Percentiles rank a stretch among this genome's conserved stretches.
These are phyloP conservation scores for Arabis hirsuta DNA, from an alignment of 345 rosid genomes.

Conservation along the genomic window DNA sequence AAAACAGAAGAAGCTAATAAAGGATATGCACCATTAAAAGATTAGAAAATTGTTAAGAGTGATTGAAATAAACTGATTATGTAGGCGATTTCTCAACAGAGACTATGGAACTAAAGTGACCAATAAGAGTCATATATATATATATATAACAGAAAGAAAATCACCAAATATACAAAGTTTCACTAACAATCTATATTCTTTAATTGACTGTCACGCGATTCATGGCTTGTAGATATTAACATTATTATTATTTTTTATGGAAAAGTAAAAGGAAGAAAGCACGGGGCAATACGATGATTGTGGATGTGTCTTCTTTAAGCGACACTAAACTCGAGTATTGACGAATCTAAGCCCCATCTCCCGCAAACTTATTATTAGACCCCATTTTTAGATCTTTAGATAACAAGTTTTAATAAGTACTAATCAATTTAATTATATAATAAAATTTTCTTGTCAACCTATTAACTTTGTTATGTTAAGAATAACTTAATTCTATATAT, in stretches of 20 bases:
- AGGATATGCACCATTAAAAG: not conserved
- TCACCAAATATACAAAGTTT: not conserved
- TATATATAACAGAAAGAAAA: not conserved
- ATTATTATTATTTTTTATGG: not conserved
- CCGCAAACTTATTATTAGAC: conserved; percentile 13
- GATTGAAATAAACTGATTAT: not conserved
- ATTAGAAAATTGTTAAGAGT: not conserved
- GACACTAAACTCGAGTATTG: conserved; percentile 39
- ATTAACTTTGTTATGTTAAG: not conserved
- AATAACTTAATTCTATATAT: not conserved
- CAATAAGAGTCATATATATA: not conserved
- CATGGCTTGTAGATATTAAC: conserved; percentile 5
- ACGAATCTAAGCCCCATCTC: conserved; percentile 32
- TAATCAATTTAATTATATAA: too few species aligned
- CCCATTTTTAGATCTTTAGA: not conserved
- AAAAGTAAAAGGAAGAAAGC: conserved; percentile 31
- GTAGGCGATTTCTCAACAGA: not conserved
- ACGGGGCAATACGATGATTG: conserved; percentile 29
- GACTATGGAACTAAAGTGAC: not conserved
- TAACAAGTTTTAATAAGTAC: not conserved
- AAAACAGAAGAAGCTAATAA: conserved; percentile 10
- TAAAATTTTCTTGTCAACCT: too few species aligned
- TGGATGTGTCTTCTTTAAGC: conserved; percentile 33
- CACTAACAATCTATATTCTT: conserved; percentile 4
- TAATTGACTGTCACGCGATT: conserved; percentile 18